Evolutionary conservation across 1,284 basidiomycete genomes (phyloP), one percentile per base, ranked within the genome.

Genomic region (Erythrobasidium hasegawianum): DNA sequence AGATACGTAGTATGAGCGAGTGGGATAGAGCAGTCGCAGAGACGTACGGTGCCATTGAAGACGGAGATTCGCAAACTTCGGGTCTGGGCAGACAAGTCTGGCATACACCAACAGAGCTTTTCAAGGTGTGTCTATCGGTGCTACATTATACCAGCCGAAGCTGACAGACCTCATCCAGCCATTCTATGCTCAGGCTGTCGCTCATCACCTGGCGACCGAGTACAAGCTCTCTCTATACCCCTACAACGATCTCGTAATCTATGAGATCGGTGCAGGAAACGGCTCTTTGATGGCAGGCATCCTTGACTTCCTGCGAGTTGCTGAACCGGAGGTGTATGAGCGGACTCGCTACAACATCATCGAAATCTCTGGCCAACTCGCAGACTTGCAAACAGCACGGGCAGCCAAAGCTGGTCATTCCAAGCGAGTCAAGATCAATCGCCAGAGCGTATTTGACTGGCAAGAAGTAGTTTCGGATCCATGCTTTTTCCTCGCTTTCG

Each of bases 41-140:
- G 72, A 83, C 86, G 70, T 96, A 96, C 76, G 82, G 83, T 43
- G 80, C 81, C 13, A 89, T 89, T 72, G 73, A 74, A 56, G 70
- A 86, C 84, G 18, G 80, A 78, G 68, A 68, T 54, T 59, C 72
- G 71, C 81, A 80, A 45, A 82, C 84, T 40, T 53, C 60, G 45
- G 88, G 89, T 2, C 85, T 88, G 14, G 92, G 92, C 3, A 83
- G 86, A 73, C 96, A 99, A 77, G 83, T 98, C 60, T 99, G 96
- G 96, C 96, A 99, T 79, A 99, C 96, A 0, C 96, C 96, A 0
- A 97, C 93, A 1, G 95, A 98, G 77, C 80, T 99, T 43, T 97
- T 98, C 83, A 92, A 95, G 83, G 94, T 93, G 74, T 69, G 83
- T 77, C 10, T 26, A n/a, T n/a, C n/a, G n/a, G n/a, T n/a, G n/a